These are phyloP conservation scores for Solanum hybrid DNA, from an alignment of 305 asterid genomes.

Conservation along the genomic window DNA sequence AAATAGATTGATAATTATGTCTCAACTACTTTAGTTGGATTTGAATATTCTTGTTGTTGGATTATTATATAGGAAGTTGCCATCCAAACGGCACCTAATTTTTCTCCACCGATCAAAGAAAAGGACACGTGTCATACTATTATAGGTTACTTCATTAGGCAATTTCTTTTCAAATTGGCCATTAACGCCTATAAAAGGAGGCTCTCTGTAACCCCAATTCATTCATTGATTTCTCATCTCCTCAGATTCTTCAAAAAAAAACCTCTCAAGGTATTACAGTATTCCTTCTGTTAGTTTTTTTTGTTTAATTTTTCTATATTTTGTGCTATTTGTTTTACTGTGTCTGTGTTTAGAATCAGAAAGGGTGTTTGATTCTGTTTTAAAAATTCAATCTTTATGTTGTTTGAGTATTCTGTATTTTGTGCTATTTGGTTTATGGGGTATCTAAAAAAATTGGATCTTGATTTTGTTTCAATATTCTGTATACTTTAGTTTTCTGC, in stretches of 20 bases:
- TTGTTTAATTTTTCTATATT: neutral
- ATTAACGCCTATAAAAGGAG: slow-evolving; percentile 4
- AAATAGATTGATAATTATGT: neutral
- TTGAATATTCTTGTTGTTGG: neutral
- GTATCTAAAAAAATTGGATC: neutral
- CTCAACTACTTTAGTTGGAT: neutral
- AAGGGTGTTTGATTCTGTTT: neutral
- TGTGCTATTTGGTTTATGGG: neutral
- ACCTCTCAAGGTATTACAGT: slow-evolving; percentile 3
- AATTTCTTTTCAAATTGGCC: slow-evolving; percentile 6
- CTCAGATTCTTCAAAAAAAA: neutral
- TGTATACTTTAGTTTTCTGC: neutral
- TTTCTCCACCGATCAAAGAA: neutral
- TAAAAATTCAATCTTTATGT: neutral
- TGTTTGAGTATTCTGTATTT: neutral
- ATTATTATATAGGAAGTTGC: neutral
- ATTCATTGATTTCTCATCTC: neutral
- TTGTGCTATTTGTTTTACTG: neutral
- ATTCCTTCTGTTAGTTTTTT: neutral
- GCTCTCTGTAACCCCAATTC: neutral
- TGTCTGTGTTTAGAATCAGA: neutral
- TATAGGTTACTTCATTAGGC: neutral
- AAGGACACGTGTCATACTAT: neutral
- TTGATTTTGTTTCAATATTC: neutral
- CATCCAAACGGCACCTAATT: neutral